These are phyloP conservation scores for Candida broadrunensis DNA, from an alignment of 805 yeast species.

Conservation along the genomic window DNA sequence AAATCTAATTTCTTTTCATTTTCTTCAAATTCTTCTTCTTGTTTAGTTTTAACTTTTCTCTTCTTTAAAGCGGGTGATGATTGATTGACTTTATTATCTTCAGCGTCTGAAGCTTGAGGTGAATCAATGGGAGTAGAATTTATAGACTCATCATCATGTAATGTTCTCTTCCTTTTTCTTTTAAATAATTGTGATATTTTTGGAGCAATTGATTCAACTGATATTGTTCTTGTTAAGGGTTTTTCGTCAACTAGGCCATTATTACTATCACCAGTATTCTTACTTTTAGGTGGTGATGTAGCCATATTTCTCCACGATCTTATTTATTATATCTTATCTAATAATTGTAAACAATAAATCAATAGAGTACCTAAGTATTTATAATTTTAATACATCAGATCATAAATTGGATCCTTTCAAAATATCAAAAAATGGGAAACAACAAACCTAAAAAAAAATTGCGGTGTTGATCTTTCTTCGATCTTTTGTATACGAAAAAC, in stretches of 20 bases:
- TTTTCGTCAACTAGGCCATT: not conserved
- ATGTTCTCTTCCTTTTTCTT: conserved; percentile 20
- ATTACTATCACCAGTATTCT: not conserved
- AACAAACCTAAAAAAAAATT: no score
- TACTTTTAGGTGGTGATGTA: not conserved
- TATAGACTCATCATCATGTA: conserved; percentile 9
- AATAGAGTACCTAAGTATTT: no score
- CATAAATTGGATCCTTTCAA: no score
- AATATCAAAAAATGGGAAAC: no score
- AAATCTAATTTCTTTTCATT: conserved; percentile 62
- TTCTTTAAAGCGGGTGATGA: conserved; percentile 11
- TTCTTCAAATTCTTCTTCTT: conserved; percentile 32
- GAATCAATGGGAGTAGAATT: conserved; percentile 13
- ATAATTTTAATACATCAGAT: no score
- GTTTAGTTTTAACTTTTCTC: conserved; percentile 22
- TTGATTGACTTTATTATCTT: conserved; percentile 5
- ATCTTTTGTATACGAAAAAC: no score
- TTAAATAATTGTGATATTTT: conserved; percentile 31
- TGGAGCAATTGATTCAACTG: conserved; percentile 40
- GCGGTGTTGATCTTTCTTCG: no score
- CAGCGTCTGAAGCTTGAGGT: conserved; percentile 17
- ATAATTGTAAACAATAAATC: no score
- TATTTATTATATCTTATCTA: no score
- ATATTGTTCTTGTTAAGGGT: conserved; percentile 30
- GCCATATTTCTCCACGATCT: no score